Evolutionary conservation across 495 filamentous ascomycete species (phyloP), one percentile per base, ranked within the genome.

Genomic region (Tuber aestivum): DNA sequence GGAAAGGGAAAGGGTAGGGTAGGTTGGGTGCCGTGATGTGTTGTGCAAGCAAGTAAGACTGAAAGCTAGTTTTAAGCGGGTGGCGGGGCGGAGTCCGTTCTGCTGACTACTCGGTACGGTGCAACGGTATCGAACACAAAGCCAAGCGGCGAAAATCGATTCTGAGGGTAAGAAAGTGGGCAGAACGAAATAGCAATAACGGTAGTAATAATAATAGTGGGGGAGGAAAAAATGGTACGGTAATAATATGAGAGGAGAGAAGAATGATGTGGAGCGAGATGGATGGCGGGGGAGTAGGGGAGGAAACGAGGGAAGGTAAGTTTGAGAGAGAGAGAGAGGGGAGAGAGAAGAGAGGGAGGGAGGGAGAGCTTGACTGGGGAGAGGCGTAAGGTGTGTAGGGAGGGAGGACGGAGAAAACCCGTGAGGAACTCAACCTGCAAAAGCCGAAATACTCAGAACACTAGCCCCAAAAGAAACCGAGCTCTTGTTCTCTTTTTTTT

Each of bases 11-110:
- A 61, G 50, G 45, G 50, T 10, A 56, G 50, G 56, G 12, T 65
- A 18, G 56, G 56, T 35, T 61, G 18, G 56, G 56, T 32, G 56
- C 56, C 56, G 56, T 65, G 56, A 65, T 35, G 56, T 35, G 56
- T 65, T 65, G 56, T 32, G 56, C 56, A 75, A 72, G 78, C 78
- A 79, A 73, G 76, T 42, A 70, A 65, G 74, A 73, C 78, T 72
- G 78, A 68, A 72, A 77, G 77, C 75, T 79, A 76, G 77, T 76
- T 79, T 79, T 79, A 79, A 79, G 78, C 78, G 78, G 78, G 78
- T 79, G 78, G 78, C 78, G 78, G 78, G 76, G 78, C 76, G 78
- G 77, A 78, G 78, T 71, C 78, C 56, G 56, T 35, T 77, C 78
- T 79, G 78, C 78, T 79, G 78, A 79, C 78, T 79, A 79, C 76